Percentiles rank a stretch among this genome's conserved stretches.
Conservation (phyloP, 768 basidiomycete genomes). For the Tricholoma terreum region DNA sequence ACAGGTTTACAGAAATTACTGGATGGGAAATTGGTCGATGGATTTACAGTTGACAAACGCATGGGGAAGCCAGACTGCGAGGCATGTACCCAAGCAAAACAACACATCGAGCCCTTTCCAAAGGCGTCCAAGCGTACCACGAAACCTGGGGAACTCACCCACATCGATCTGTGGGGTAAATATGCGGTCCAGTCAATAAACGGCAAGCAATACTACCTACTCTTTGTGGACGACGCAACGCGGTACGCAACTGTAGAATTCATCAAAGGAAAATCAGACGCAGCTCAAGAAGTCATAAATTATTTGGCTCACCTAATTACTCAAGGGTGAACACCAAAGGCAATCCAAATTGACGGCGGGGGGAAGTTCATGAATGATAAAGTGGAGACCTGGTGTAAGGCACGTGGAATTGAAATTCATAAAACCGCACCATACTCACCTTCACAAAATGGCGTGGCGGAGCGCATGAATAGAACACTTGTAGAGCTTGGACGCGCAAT, state of each 20-base stretch:
- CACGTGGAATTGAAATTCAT: slow-evolving; percentile 29
- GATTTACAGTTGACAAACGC: neutral
- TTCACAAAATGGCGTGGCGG: slow-evolving; percentile 10
- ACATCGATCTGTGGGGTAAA: slow-evolving; percentile 8
- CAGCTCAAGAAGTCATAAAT: neutral
- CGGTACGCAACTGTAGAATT: neutral
- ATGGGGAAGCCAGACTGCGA: neutral
- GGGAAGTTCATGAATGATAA: neutral
- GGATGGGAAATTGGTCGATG: neutral
- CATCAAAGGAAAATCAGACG: neutral
- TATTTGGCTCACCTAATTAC: neutral
- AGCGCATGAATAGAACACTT: too few species aligned
- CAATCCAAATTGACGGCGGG: neutral
- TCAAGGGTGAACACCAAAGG: neutral
- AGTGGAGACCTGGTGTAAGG: neutral
- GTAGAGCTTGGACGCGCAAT: too few species aligned
- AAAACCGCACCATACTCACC: slow-evolving; percentile 21
- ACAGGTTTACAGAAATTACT: neutral
- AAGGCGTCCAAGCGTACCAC: neutral
- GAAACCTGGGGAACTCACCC: slow-evolving; percentile 6
- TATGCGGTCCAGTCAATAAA: neutral
- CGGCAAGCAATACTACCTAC: slow-evolving; percentile 3
- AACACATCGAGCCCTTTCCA: neutral
- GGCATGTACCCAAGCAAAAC: slow-evolving; percentile 1
- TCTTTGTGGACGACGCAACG: slow-evolving; percentile 6